phyloP scores from a whole-genome alignment of 1,284 basidiomycete species.

The Irpex lacteus region DNA sequence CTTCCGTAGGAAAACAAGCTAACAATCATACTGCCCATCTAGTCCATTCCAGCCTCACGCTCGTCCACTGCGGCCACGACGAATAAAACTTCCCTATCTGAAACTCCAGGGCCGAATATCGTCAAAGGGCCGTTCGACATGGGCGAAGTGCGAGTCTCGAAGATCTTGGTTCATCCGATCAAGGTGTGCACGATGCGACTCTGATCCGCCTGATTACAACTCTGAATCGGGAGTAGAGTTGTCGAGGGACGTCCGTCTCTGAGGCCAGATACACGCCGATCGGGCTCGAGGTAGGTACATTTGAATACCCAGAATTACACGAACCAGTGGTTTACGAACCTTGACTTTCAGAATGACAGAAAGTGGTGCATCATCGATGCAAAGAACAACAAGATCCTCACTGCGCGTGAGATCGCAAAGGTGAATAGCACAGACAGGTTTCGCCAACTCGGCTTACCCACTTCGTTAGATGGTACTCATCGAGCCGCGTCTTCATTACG shows the following conservation, averaged over 20 bases:
- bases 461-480: slow-evolving; percentile 63
- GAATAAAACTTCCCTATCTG: background rate
- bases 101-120: background rate
- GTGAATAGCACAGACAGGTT: slow-evolving; percentile 31
- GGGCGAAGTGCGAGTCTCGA: slow-evolving; percentile 48
- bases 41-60: background rate
- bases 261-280: slow-evolving; percentile 52
- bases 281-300: slow-evolving; percentile 57
- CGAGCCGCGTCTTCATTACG: slow-evolving; percentile 48
- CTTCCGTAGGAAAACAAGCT: background rate
- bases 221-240: slow-evolving; percentile 41
- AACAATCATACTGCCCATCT: background rate
- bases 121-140: slow-evolving; percentile 3
- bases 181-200: slow-evolving; percentile 41
- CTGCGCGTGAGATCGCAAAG: slow-evolving; percentile 62
- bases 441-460: background rate
- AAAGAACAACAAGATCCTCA: slow-evolving; percentile 50
- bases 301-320: background rate
- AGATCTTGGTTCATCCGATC: slow-evolving; percentile 66
- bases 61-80: background rate
- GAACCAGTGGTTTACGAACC: background rate
- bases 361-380: slow-evolving; percentile 67
- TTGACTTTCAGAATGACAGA: slow-evolving; percentile 57
- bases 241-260: slow-evolving; percentile 59
- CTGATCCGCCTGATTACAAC: slow-evolving; percentile 6